Evolutionary conservation across 2,329 filamentous ascomycete genomes (phyloP), one percentile per base, ranked within the genome.

Genomic region (Apiospora koreana): DNA sequence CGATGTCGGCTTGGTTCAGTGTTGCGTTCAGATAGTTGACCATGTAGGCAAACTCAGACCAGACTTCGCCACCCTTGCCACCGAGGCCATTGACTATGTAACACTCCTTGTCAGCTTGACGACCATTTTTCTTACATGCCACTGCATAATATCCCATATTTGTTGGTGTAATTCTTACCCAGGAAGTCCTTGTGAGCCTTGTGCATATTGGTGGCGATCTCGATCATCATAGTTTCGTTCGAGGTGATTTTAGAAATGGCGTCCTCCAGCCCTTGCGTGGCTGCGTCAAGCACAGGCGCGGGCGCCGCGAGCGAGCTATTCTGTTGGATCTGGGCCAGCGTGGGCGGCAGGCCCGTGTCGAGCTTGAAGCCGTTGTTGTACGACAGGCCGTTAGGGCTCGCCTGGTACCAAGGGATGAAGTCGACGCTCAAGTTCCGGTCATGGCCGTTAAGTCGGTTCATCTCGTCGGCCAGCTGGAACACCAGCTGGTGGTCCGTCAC

Each of bases 401-500:
- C 81, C 74, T 92, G 88, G 46, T 89, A 86, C 88, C 88, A 92
- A 0, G 86, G 84, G 70, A 91, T 91, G 73, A 91, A 90, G 68
- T 89, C 86, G 41, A 91, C 85, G 21, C 81, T 83, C 45, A 86
- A 80, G 64, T 85, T 81, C 65, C 78, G 77, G 70, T 79, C 78
- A 73, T 88, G 80, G n/a, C 80, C 80, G 78, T 92, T 92, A 74
- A 91, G 80, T 42, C 83, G 76, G 78, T 92, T 92, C 71, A 92
- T 81, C 68, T 86, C 85, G 7, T 84, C 84, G 1, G 85, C 89
- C 1, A 92, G 82, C 76, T 91, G 88, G 77, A 91, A 92, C 0
- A 92, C 88, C 76, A 92, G 83, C 72, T 88, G 84, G 75, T 91
- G 89, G 73, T 92, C 90, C 10, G 86, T 85, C 72, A 92, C 88